Evolutionary conservation across 2,329 filamentous ascomycete species (phyloP).

Genomic region (Fusarium proliferatum): DNA sequence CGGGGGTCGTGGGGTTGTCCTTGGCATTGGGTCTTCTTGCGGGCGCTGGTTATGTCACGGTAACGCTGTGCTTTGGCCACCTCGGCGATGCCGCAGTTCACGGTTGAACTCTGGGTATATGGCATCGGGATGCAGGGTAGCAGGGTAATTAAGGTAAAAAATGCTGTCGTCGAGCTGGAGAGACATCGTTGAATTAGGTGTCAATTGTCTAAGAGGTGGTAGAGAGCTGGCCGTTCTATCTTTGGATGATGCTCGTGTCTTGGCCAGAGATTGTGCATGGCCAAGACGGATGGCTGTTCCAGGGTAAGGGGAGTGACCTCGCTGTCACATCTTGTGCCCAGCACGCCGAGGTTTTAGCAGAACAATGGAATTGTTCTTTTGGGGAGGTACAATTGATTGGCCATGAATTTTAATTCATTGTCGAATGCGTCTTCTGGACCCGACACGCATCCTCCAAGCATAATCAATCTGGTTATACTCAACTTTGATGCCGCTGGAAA

Average conservation of each 20-base stretch:
- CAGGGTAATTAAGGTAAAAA: too few species aligned
- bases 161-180: background rate
- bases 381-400: background rate
- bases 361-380: background rate
- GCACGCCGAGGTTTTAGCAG: background rate
- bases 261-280: background rate
- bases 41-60: slow-evolving; percentile 10
- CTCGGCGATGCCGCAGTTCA: background rate
- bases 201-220: background rate
- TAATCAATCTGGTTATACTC: background rate
- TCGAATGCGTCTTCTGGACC: background rate
- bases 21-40: slow-evolving; percentile 10
- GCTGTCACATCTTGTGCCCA: background rate
- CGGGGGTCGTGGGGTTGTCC: background rate
- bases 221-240: background rate
- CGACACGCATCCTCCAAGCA: too few species aligned
- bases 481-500: background rate
- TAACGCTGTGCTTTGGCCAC: background rate
- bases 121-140: too few species aligned
- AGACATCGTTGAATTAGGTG: background rate
- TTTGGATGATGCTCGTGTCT: background rate
- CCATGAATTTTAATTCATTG: too few species aligned
- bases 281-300: background rate
- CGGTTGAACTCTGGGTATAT: background rate
- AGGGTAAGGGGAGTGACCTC: background rate